These are phyloP conservation scores for Melastoma candidum DNA, from an alignment of 441 rosid genomes.

Conservation along the genomic window DNA sequence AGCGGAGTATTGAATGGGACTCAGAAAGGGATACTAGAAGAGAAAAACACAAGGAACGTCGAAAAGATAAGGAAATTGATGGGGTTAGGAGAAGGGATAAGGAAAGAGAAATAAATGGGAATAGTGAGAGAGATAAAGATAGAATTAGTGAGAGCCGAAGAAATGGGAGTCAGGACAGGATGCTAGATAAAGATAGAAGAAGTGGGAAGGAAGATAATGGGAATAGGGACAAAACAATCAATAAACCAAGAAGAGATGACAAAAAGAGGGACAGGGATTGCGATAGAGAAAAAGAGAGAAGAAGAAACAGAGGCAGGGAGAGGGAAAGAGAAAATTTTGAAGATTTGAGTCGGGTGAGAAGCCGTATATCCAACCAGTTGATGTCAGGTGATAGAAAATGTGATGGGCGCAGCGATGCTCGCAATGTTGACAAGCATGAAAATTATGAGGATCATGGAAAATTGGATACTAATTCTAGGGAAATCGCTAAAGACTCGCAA, in stretches of 20 bases:
- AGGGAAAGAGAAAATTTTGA: conserved; percentile 21
- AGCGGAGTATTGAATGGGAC: conserved; percentile 24
- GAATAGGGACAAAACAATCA: too few relatives aligned
- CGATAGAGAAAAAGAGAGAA: conserved; percentile 11
- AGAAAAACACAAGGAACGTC: conserved; percentile 30
- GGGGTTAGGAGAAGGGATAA: conserved; percentile 23
- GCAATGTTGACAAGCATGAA: conserved; percentile 22
- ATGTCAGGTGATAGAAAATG: conserved; percentile 21
- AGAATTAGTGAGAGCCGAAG: conserved; percentile 7
- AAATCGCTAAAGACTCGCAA: conserved; percentile 22
- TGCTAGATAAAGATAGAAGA: conserved; percentile 15
- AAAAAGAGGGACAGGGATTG: conserved; percentile 25
- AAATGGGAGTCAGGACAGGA: conserved; percentile 17
- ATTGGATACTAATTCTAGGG: conserved; percentile 22
- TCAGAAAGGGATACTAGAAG: conserved; percentile 23
- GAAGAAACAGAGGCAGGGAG: conserved; percentile 27
- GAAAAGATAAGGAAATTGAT: conserved; percentile 25
- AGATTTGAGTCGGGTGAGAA: conserved; percentile 32
- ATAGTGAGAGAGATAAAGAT: conserved; percentile 18
- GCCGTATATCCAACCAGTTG: conserved; percentile 4
- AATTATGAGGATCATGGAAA: conserved; percentile 22
- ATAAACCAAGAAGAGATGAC: too few relatives aligned
- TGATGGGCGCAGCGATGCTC: conserved; percentile 26
- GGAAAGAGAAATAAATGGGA: conserved; percentile 42
- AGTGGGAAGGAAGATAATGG: conserved; percentile 25